Evolutionary conservation across 176 grass and related monocot species (phyloP), one percentile per base, ranked within the genome.

Genomic region (Canna indica): DNA sequence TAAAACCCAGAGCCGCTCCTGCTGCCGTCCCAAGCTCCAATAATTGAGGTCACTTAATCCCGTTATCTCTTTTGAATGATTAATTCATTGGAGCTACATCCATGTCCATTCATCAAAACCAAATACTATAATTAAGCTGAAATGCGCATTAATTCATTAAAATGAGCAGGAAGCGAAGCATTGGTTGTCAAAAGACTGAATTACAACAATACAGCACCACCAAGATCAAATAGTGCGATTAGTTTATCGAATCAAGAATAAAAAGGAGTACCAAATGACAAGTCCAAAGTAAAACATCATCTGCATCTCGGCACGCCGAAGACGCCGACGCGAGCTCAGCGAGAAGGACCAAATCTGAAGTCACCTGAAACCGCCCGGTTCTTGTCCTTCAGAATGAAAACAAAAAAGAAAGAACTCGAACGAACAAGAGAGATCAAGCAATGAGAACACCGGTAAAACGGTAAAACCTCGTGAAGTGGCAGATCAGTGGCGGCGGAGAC

Each of bases 301-400:
- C 81, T 9, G 81, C 76, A 47, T 45, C 83, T 68, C 29, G 35
- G 44, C 83, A 86, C 44, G 70, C 57, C 8, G 73, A 48, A 52
- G 62, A 78, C 29, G 60, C 79, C 25, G 82, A 75, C 18, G 85
- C 83, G 67, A 80, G 82, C 68, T 96, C 92, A 18, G 85, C 81
- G 39, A 96, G 88, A 73, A 96, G 83, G 26, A 77, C 75, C 79
- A 96, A 83, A 87, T 96, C 92, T 54, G 86, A 89, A 36, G 65
- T 87, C 39, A 91, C 83, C 92, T 91, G 86, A 69, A 48, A 32
- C 42, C 67, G 63, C 10, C 6, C 24, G 47, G 70, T 6, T 33
- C 47, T 33, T 12, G 48, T 34, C 34, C 56, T 24, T 76, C 65
- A 68, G 33, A 44, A 10, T 8, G 9, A 44, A 8, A 44, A 44